Evolutionary conservation across 768 basidiomycete genomes (phyloP), one percentile per base, ranked within the genome.

Genomic region (Leucocoprinus birnbaumii): DNA sequence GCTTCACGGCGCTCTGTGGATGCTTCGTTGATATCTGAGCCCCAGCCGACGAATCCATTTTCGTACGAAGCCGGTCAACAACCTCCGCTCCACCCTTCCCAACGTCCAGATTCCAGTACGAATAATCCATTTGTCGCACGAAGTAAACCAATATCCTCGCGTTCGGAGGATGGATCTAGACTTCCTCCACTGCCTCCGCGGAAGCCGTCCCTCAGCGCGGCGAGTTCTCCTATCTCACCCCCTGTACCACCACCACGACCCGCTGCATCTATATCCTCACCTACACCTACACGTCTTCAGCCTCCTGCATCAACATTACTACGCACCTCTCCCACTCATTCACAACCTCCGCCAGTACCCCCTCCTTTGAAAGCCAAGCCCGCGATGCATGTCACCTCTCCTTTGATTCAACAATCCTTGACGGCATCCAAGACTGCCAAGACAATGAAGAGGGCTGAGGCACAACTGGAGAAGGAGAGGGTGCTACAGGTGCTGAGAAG

Each of bases 351-450:
- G 27, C 58, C 50, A 19, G 61, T 47, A 24, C 58, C 52, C 34
- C 34, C 62, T 18, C 57, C 59, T 19, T 55, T 57, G 2, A 59
- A 62, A 31, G 60, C 59, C 40, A 57, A 61, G 18, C 55, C 14
- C 24, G 31, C 54, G 43, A 59, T 68, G 0, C 85, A 88, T 51
- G 68, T 82, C 25, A 83, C 82, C 21, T 86, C 83, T 10, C 76
- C 79, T 0, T 70, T 89, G n/a, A 89, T 89, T 71, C 79, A 80
- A 56, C 88, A 91, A 66, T 84, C 82, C 19, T 71, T 92, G 0
- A 83, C 87, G 50, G 90, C 90, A 5, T 84, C 80, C 55, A 87
- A 88, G 62, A 79, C 81, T 0, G 89, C 81, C 1, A 84, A 88
- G 65, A 79, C 78, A 3, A 73, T 89, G 68, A 88, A 89, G 67